Base-by-base conservation (phyloP, 108 stramenopile genomes). In the Nitzschia palea region DNA sequence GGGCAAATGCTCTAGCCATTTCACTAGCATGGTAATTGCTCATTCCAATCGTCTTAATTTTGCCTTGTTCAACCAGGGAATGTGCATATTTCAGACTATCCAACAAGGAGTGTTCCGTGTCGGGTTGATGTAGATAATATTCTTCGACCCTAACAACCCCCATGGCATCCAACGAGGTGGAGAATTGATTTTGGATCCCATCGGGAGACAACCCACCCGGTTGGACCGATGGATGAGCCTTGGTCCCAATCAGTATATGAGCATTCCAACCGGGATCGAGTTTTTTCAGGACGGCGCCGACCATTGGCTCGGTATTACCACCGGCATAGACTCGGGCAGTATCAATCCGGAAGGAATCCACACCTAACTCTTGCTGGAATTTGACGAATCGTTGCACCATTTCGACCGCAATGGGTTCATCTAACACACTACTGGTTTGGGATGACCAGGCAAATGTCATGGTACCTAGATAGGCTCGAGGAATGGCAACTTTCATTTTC, bases 81-180 rank as follows among this genome's bases (percentile, higher is more conserved):
- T 89, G 55, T 32, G 79, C 63, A 15, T 68, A 74, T 18, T 71
- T 32, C 10, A 95, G 62, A 37, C 86, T 83, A 1, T 88, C 86
- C 17, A 88, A 62, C 40, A 95, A 55, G 10, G 73, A 44, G 70
- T 82, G 37, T 25, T 87, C 71, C 14, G 87, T 76, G 57, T 95
- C 94, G 2, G 94, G 94, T 62, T 95, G 94, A 65, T 95, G 94
- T 6, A 95, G 65, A 51, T 93, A 95, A 32, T 71, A 95, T 65
- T 95, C 94, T 18, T 68, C 74, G 5, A 86, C 68, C 18, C 71
- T 63, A 2, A 25, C 9, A 6, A 83, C 23, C 10, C 44, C 68
- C 79, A 93, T 77, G 5, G 86, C 88, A 30, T 73, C 70, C 33
- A 86, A 31, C 0, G 91, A 93, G 17, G 76, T 58, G 28, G 78